Evolutionary conservation across 2,329 filamentous ascomycete species (phyloP).

Genomic region (Fusarium torreyae): DNA sequence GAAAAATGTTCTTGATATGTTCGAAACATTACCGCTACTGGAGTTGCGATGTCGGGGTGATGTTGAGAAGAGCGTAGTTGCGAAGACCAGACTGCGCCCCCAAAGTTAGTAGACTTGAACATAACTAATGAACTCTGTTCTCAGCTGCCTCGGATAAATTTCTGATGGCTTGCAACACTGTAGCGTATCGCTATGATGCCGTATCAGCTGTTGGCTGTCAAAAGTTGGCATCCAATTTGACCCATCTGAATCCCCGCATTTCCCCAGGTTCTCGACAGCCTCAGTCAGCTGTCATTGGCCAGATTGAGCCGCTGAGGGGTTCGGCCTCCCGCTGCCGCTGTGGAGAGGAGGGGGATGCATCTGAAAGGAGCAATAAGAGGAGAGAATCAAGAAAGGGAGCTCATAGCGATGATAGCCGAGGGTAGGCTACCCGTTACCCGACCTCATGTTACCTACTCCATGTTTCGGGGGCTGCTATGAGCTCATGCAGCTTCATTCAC

Average conservation of each 20-base stretch:
- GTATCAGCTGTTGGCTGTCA: not conserved
- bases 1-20: not conserved
- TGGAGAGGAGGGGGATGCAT: constrained; percentile 31
- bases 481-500: not conserved
- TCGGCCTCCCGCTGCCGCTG: constrained; percentile 23
- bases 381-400: constrained; percentile 17
- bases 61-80: not conserved
- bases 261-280: constrained; percentile 45
- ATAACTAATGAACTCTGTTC: too few relatives aligned
- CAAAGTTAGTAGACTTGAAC: not conserved
- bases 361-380: constrained; percentile 23
- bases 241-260: constrained; percentile 41
- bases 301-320: constrained; percentile 39
- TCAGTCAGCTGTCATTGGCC: constrained; percentile 32
- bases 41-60: not conserved
- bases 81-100: too few relatives aligned
- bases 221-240: constrained; percentile 17
- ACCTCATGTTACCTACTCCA: not conserved
- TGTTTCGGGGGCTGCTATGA: not conserved
- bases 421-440: constrained; percentile 4
- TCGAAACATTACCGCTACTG: not conserved
- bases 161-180: too few relatives aligned
- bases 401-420: constrained; percentile 45
- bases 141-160: not conserved
- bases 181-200: not conserved